Evolutionary conservation across 2,329 filamentous ascomycete species (phyloP).

Genomic region (Colletotrichum sp.): DNA sequence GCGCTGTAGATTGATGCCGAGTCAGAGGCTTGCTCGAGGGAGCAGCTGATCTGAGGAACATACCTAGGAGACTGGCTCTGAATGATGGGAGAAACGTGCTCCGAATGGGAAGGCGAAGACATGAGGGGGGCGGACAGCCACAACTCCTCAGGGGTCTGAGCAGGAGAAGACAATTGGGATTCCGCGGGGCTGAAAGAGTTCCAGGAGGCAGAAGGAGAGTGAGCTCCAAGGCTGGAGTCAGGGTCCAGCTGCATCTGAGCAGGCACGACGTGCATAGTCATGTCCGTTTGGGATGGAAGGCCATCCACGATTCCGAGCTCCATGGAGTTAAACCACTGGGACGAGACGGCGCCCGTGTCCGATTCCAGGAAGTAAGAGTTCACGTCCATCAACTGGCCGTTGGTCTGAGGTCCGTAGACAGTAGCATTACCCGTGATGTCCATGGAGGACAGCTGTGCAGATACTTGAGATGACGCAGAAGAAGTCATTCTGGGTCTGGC

Average conservation of each 20-base stretch:
- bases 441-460: slow-evolving; percentile 55
- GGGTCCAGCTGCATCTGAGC: slow-evolving; percentile 60
- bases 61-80: slow-evolving; percentile 60
- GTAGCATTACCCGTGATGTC: slow-evolving; percentile 57
- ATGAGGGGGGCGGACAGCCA: slow-evolving; percentile 39
- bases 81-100: slow-evolving; percentile 54
- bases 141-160: slow-evolving; percentile 14
- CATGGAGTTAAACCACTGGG: slow-evolving; percentile 56
- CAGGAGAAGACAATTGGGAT: slow-evolving; percentile 22
- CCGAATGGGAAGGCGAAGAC: slow-evolving; percentile 48
- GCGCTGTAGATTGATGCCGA: slow-evolving; percentile 33
- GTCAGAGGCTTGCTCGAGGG: slow-evolving; percentile 32
- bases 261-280: slow-evolving; percentile 60
- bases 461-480: slow-evolving; percentile 49
- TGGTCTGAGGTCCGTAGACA: slow-evolving; percentile 42
- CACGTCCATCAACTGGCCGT: slow-evolving; percentile 49
- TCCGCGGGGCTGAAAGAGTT: slow-evolving; percentile 26
- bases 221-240: slow-evolving; percentile 51
- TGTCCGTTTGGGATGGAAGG: slow-evolving; percentile 46
- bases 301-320: slow-evolving; percentile 49
- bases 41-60: slow-evolving; percentile 34
- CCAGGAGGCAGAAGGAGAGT: slow-evolving; percentile 58
- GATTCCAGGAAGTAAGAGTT: slow-evolving; percentile 57
- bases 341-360: slow-evolving; percentile 49
- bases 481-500: slow-evolving; percentile 45